Evolutionary conservation across 257 asterid genomes (phyloP), one percentile per base, ranked within the genome.

Genomic region (Jacaranda mimosifolia): DNA sequence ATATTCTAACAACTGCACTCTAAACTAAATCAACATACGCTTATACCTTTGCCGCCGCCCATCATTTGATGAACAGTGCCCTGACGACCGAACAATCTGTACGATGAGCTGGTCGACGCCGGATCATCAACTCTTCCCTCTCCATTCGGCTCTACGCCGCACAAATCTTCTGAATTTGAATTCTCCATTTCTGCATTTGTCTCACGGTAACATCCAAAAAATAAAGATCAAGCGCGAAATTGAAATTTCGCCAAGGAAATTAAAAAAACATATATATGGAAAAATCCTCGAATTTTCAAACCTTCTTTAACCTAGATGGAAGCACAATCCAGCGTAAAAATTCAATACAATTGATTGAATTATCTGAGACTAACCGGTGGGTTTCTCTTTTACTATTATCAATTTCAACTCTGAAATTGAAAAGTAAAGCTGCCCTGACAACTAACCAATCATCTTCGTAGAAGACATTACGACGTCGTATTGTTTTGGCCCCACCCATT

Each of bases 21-120:
- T 38, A 21, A 69, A 75, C 40, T 10, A 51, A 0, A 26, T 26
- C 32, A 26, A 26, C 32, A 26, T 26, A 26, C n/a, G 32, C 32
- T 2, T 49, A 32, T 86, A 94, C 98, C 96, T 91, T 80, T 91
- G 68, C 92, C 94, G 53, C 96, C 94, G 46, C 97, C 96, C 89
- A 81, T 89, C 84, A 91, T 81, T 75, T 88, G 97, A 83, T 91
- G 96, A 75, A 88, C 93, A 45, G 90, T 59, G 49, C 83, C 78
- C 72, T 80, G 88, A 35, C 88, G 88, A 73, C 88, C 91, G 71
- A 85, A 84, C 79, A 85, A 79, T 70, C 79, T 87, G 83, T 88
- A 84, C 4, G 93, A 69, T 45, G 94, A 89, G 83, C 90, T 86
- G 60, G 88, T 71, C 26, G 88, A 80, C 72, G 88, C 80, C 72